Evolutionary conservation across 176 grass and related monocot genomes (phyloP).

Genomic region (Oryza glumipatula): DNA sequence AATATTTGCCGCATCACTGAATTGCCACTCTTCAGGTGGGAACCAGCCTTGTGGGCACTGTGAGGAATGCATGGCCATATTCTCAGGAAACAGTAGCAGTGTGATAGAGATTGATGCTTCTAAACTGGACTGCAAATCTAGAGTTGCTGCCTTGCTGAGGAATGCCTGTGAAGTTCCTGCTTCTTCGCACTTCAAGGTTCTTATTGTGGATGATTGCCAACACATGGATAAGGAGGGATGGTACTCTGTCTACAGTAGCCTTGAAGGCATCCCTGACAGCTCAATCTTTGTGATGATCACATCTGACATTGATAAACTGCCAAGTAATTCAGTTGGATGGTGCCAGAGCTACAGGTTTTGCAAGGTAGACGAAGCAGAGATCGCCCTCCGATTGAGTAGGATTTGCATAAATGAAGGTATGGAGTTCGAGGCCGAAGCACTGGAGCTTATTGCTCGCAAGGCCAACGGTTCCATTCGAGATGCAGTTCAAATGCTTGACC

Average conservation of each 20-base stretch:
- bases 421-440: constrained; percentile 69
- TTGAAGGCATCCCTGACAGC: constrained; percentile 68
- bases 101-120: constrained; percentile 81
- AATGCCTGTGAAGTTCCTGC: constrained; percentile 56
- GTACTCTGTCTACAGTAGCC: constrained; percentile 70
- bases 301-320: constrained; percentile 75
- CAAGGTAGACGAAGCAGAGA: constrained; percentile 60
- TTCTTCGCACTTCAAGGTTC: constrained; percentile 71
- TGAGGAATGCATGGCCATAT: constrained; percentile 66
- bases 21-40: constrained; percentile 62
- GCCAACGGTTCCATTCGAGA: constrained; percentile 78
- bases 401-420: constrained; percentile 89
- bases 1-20: constrained; percentile 70
- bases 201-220: constrained; percentile 84
- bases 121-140: constrained; percentile 68
- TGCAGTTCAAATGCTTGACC: constrained; percentile 83
- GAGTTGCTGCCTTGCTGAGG: constrained; percentile 62
- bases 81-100: constrained; percentile 56
- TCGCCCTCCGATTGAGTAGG: constrained; percentile 56
- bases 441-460: constrained; percentile 75
- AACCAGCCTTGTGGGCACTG: constrained; percentile 71
- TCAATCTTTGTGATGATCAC: constrained; percentile 91
- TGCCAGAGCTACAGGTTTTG: constrained; percentile 79
- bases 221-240: constrained; percentile 75
- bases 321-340: constrained; percentile 55